Conservation (phyloP, 2,329 filamentous ascomycete species). For the Orbilia oligospora region DNA sequence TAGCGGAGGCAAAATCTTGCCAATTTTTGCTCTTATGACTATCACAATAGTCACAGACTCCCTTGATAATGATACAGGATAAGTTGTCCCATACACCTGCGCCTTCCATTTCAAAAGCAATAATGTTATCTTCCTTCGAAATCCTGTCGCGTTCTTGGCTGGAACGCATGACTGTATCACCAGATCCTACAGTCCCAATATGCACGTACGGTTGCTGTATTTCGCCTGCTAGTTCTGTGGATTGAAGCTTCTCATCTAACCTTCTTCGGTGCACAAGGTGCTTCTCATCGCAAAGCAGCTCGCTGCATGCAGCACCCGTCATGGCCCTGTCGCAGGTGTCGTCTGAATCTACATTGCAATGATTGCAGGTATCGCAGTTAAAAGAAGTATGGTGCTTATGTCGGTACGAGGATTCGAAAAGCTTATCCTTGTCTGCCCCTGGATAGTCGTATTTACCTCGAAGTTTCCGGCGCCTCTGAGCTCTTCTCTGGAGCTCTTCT, state of each 20-base stretch:
- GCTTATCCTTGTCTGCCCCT: constrained; percentile 63
- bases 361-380: constrained; percentile 22
- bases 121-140: constrained; percentile 62
- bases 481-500: constrained; percentile 59
- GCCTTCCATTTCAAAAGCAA: constrained; percentile 67
- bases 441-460: constrained; percentile 64
- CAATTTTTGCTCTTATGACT: constrained; percentile 67
- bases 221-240: background rate
- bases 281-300: constrained; percentile 64
- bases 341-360: constrained; percentile 36
- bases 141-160: constrained; percentile 65
- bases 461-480: constrained; percentile 9
- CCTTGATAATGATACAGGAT: constrained; percentile 65
- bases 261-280: constrained; percentile 49
- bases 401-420: constrained; percentile 64
- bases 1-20: constrained; percentile 68
- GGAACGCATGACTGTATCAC: constrained; percentile 67
- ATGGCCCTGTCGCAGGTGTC: constrained; percentile 63
- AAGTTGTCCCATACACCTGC: constrained; percentile 66
- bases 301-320: constrained; percentile 62
- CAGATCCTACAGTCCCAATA: constrained; percentile 66
- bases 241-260: constrained; percentile 18
- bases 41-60: constrained; percentile 68
- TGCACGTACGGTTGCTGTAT: constrained; percentile 62
- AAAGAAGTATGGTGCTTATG: constrained; percentile 65